These are phyloP conservation scores for Gossypium mustelinum DNA, from an alignment of 345 rosid species.

Conservation along the genomic window DNA sequence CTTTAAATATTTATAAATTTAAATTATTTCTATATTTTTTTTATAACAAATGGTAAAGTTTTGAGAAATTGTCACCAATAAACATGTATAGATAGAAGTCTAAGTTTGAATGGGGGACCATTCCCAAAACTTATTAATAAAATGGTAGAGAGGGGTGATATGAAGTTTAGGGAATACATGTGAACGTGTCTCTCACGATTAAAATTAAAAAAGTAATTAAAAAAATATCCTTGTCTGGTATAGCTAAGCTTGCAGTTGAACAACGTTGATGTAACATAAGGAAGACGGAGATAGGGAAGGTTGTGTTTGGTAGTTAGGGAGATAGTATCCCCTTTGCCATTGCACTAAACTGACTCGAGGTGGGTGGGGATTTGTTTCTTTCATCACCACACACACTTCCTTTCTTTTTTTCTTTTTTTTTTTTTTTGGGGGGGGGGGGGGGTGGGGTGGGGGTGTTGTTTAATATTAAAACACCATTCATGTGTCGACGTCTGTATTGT, in stretches of 20 bases:
- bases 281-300: not conserved
- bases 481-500: not conserved
- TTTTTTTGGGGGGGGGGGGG: too few relatives aligned
- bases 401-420: not conserved
- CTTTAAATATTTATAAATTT: not conserved
- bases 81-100: too few relatives aligned
- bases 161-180: not conserved
- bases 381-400: not conserved
- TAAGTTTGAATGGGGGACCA: not conserved
- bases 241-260: not conserved
- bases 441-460: not conserved
- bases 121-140: not conserved
- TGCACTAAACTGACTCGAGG: not conserved
- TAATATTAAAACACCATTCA: not conserved
- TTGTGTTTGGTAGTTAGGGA: not conserved
- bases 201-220: not conserved
- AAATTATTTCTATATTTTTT: too few relatives aligned
- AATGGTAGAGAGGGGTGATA: not conserved
- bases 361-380: not conserved
- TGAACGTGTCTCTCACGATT: not conserved
- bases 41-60: too few relatives aligned
- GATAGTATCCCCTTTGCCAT: not conserved
- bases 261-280: not conserved
- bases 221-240: not conserved
- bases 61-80: too few relatives aligned